Conservation (phyloP, 495 filamentous ascomycete species). For the Cairneyella variabilis region DNA sequence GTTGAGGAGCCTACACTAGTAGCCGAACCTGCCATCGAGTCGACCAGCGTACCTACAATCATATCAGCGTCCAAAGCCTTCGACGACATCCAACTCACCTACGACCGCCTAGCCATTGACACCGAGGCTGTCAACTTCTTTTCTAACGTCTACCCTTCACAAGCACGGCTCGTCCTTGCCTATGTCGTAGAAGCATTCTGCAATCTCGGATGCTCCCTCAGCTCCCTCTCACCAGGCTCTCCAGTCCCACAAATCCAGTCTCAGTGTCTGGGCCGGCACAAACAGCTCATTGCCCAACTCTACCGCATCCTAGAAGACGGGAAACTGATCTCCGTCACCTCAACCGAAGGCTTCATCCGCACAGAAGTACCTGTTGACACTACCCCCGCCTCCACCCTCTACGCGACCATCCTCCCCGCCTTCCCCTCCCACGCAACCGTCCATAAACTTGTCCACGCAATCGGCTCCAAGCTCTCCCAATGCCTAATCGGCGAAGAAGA, state of each 20-base stretch:
- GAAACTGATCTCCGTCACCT: slow-evolving; percentile 14
- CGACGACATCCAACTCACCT: slow-evolving; percentile 9
- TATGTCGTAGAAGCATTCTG: slow-evolving; percentile 41
- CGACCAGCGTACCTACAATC: slow-evolving; percentile 5
- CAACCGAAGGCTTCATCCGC: neutral
- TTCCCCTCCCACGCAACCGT: slow-evolving; percentile 27
- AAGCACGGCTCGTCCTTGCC: slow-evolving; percentile 33
- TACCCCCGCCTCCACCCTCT: slow-evolving; percentile 1
- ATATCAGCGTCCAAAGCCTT: slow-evolving; percentile 12
- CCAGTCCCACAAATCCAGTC: slow-evolving; percentile 21
- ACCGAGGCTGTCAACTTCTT: slow-evolving; percentile 27
- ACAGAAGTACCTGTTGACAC: neutral
- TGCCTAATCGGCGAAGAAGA: slow-evolving; percentile 33
- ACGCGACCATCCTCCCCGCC: neutral
- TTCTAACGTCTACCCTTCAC: slow-evolving; percentile 28
- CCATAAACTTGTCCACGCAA: slow-evolving; percentile 27
- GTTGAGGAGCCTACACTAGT: too few relatives aligned
- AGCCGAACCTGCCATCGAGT: neutral
- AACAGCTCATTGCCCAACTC: slow-evolving; percentile 28
- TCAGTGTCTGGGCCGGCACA: slow-evolving; percentile 23
- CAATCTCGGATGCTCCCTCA: slow-evolving; percentile 30
- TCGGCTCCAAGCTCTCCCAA: slow-evolving; percentile 29
- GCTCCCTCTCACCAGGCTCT: slow-evolving; percentile 23
- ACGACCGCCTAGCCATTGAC: slow-evolving; percentile 13
- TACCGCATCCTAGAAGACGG: slow-evolving; percentile 30